Conservation (phyloP, 2,329 filamentous ascomycete genomes). For the Rhinocladiella similis region DNA sequence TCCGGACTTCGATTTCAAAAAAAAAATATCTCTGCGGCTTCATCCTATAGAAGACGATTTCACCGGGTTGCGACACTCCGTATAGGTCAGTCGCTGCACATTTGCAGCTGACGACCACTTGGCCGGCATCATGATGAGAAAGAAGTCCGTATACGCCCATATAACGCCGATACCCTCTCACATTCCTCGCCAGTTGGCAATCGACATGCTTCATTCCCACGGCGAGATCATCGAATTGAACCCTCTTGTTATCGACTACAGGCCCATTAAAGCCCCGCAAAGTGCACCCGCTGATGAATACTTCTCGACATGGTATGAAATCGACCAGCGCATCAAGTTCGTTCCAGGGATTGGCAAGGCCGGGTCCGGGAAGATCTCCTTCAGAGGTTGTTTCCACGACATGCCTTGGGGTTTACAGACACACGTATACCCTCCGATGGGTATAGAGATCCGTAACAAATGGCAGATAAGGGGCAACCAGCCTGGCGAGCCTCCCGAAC, state of each 20-base stretch:
- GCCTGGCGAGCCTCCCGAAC: slow-evolving; percentile 67
- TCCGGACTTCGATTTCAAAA: neutral
- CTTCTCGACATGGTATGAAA: slow-evolving; percentile 72
- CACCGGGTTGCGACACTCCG: neutral
- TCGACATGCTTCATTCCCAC: slow-evolving; percentile 76
- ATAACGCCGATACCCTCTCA: slow-evolving; percentile 73
- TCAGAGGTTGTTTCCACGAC: slow-evolving; percentile 80
- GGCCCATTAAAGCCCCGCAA: slow-evolving; percentile 65
- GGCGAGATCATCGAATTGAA: slow-evolving; percentile 84
- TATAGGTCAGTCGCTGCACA: too few relatives aligned
- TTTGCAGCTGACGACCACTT: too few relatives aligned
- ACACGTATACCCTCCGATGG: slow-evolving; percentile 79
- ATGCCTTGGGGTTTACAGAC: slow-evolving; percentile 73
- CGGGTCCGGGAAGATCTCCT: slow-evolving; percentile 63
- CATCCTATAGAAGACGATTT: neutral
- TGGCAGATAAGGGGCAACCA: slow-evolving; percentile 76
- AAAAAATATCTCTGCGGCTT: neutral
- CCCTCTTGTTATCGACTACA: slow-evolving; percentile 73
- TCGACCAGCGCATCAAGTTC: slow-evolving; percentile 75
- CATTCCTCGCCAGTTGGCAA: slow-evolving; percentile 67
- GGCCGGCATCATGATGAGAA: slow-evolving; percentile 16
- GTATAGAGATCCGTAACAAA: slow-evolving; percentile 73
- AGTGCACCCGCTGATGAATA: slow-evolving; percentile 70
- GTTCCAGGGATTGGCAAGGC: slow-evolving; percentile 57
- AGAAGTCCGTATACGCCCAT: slow-evolving; percentile 24